phyloP scores from a whole-genome alignment of 164 flowering plant species.

The Sedum album region DNA sequence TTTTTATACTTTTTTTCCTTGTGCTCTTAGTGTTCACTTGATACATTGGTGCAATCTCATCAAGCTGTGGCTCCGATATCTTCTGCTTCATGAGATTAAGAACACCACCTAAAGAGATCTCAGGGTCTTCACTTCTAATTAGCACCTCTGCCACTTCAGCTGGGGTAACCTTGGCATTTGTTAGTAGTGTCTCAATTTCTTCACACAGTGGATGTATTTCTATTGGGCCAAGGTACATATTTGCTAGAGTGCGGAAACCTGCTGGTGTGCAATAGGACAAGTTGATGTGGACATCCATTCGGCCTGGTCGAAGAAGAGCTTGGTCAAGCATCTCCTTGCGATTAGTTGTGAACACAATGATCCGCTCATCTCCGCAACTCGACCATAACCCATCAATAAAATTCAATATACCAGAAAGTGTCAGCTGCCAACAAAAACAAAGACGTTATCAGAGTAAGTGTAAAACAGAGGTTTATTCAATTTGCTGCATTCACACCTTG shows the following conservation, averaged over 20 bases:
- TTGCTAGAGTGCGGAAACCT: constrained; percentile 32
- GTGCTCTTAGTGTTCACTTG: too few species aligned
- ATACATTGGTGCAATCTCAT: too few species aligned
- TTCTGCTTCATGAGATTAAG: constrained; percentile 24
- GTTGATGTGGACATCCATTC: constrained; percentile 59
- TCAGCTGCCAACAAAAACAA: constrained; percentile 20
- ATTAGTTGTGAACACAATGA: constrained; percentile 53
- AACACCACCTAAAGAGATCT: constrained; percentile 28
- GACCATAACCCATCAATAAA: constrained; percentile 62
- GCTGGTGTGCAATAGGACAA: constrained; percentile 36
- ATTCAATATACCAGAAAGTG: constrained; percentile 44
- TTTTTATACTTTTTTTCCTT: too few species aligned
- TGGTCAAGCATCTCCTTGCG: constrained; percentile 41
- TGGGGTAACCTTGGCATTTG: constrained; percentile 27
- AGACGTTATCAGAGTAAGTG: too few species aligned
- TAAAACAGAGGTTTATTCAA: neutral
- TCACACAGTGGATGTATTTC: constrained; percentile 14
- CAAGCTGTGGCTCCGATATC: constrained; percentile 6
- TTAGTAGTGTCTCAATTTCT: constrained; percentile 25
- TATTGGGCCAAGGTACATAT: constrained; percentile 28
- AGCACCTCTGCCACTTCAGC: constrained; percentile 55
- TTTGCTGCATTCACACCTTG: constrained; percentile 8
- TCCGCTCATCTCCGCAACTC: constrained; percentile 52
- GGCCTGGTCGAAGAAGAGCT: constrained; percentile 45
- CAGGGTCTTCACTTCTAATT: constrained; percentile 41